Conservation (phyloP, 768 basidiomycete species). For the Suillus clintonianus region DNA sequence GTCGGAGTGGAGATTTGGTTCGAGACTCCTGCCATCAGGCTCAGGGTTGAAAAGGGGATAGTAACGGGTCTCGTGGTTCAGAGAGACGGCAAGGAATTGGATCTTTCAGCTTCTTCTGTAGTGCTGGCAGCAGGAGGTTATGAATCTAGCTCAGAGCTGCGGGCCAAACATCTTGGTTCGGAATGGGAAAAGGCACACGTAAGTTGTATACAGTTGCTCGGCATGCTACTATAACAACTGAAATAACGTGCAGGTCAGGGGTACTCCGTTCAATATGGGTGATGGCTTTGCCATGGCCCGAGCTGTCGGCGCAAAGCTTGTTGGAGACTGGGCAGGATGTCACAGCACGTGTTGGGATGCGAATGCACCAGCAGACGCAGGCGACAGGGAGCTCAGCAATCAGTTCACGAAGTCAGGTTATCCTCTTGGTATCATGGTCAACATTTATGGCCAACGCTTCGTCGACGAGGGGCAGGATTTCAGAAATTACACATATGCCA, state of each 20-base stretch:
- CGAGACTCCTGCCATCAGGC: conserved; percentile 45
- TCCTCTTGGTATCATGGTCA: conserved; percentile 71
- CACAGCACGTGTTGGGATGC: conserved; percentile 77
- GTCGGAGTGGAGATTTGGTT: conserved; percentile 62
- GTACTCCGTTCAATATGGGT: conserved; percentile 72
- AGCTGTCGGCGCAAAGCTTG: conserved; percentile 51
- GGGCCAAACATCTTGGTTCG: conserved; percentile 55
- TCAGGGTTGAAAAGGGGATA: conserved; percentile 35
- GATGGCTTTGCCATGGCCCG: conserved; percentile 60
- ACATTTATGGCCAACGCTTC: conserved; percentile 56
- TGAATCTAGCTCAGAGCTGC: conserved; percentile 55
- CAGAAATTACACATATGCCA: conserved; percentile 73
- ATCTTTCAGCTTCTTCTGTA: conserved; percentile 46
- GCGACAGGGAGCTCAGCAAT: conserved; percentile 62
- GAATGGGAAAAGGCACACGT: conserved; percentile 63
- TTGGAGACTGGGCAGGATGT: conserved; percentile 71
- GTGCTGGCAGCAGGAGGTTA: conserved; percentile 70
- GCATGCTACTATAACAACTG: neutral
- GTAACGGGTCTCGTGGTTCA: conserved; percentile 50
- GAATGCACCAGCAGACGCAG: conserved; percentile 50
- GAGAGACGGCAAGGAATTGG: conserved; percentile 36
- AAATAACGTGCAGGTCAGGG: conserved; percentile 49
- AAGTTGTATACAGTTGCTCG: conserved; percentile 8
- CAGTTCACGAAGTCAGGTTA: conserved; percentile 77
- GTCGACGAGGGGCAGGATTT: conserved; percentile 76